These are phyloP conservation scores for Cordyceps farinosa DNA, from an alignment of 2,329 filamentous ascomycete genomes.

Conservation along the genomic window DNA sequence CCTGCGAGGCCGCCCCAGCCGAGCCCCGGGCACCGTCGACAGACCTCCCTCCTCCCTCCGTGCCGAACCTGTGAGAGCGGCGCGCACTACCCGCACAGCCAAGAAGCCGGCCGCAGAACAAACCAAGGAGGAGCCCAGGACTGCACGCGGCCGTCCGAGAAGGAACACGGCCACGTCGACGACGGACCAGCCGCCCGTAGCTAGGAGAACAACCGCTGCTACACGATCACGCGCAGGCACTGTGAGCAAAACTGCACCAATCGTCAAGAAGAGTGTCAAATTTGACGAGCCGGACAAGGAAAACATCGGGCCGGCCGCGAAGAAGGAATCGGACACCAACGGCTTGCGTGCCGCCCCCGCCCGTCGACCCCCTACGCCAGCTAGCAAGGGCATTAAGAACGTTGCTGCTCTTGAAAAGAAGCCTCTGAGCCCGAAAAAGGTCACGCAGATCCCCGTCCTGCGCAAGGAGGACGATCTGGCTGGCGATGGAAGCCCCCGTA, in stretches of 20 bases:
- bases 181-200: slow-evolving; percentile 22
- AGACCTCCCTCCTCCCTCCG: slow-evolving; percentile 15
- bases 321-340: slow-evolving; percentile 34
- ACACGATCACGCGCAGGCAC: slow-evolving; percentile 22
- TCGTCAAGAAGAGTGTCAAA: slow-evolving; percentile 56
- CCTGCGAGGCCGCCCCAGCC: slow-evolving; percentile 41
- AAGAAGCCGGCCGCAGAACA: slow-evolving; percentile 27
- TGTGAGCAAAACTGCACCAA: slow-evolving; percentile 24
- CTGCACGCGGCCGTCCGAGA: slow-evolving; percentile 43
- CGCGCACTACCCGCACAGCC: slow-evolving; percentile 26
- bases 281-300: slow-evolving; percentile 65
- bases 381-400: slow-evolving; percentile 34
- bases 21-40: slow-evolving; percentile 30
- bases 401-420: slow-evolving; percentile 39
- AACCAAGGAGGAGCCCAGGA: slow-evolving; percentile 28
- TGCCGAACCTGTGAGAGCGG: slow-evolving; percentile 26
- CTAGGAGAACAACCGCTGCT: slow-evolving; percentile 21
- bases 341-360: slow-evolving; percentile 43
- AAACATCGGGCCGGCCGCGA: slow-evolving; percentile 47
- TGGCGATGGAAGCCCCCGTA: slow-evolving; percentile 57
- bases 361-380: slow-evolving; percentile 35
- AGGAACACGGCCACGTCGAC: slow-evolving; percentile 33
- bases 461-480: slow-evolving; percentile 43
- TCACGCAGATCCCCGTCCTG: slow-evolving; percentile 51
- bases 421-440: slow-evolving; percentile 63